phyloP scores from a whole-genome alignment of 2,329 filamentous ascomycete species.

The Neofusicoccum laricinum region DNA sequence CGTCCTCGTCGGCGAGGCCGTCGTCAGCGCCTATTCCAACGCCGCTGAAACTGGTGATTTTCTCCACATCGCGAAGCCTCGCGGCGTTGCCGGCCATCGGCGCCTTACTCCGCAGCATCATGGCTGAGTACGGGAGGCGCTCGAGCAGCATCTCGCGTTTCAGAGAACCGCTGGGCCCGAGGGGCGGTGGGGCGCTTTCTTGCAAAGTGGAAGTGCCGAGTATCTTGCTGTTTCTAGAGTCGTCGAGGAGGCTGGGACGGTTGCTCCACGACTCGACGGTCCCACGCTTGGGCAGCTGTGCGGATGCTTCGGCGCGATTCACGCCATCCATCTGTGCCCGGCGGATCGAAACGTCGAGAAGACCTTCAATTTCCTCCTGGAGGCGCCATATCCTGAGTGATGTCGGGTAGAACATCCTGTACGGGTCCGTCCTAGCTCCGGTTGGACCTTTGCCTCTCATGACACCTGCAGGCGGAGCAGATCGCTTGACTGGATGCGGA shows the following conservation, averaged over 20 bases:
- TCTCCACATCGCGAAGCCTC: constrained; percentile 59
- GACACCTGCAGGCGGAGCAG: constrained; percentile 29
- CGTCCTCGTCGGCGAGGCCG: constrained; percentile 29
- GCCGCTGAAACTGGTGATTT: constrained; percentile 65
- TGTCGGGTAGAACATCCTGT: constrained; percentile 90
- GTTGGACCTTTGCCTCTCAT: constrained; percentile 19
- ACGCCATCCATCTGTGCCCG: constrained; percentile 47
- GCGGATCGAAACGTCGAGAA: constrained; percentile 68
- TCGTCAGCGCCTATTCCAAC: constrained; percentile 35
- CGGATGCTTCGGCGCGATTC: constrained; percentile 21
- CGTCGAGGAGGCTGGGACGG: background rate
- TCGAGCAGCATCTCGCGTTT: constrained; percentile 77
- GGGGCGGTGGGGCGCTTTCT: constrained; percentile 23
- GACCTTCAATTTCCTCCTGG: constrained; percentile 74
- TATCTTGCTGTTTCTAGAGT: background rate
- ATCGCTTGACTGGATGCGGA: constrained; percentile 76
- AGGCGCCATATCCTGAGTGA: constrained; percentile 80
- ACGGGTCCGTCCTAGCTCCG: constrained; percentile 56
- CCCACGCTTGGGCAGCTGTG: constrained; percentile 20
- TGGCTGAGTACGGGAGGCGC: constrained; percentile 78
- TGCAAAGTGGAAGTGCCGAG: background rate
- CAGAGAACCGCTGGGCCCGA: constrained; percentile 63
- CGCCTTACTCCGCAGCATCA: constrained; percentile 50
- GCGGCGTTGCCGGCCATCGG: constrained; percentile 24
- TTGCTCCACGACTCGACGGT: constrained; percentile 37